These are phyloP conservation scores for Chrysochromulina parva DNA, from an alignment of 78 protist genomes.

Conservation along the genomic window DNA sequence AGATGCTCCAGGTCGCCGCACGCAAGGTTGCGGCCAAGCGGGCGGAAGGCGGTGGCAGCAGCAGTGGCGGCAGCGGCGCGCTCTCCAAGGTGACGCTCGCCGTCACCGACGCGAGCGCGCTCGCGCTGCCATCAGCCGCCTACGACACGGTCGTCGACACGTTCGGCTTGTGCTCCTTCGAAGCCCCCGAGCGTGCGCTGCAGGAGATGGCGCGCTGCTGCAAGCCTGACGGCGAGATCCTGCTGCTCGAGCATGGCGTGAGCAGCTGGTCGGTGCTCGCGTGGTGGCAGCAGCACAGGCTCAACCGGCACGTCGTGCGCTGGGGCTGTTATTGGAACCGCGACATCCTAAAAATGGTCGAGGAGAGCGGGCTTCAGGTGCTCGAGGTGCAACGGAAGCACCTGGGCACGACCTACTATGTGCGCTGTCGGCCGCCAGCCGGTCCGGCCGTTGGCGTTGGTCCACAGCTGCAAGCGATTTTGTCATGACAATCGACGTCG, in stretches of 20 bases:
- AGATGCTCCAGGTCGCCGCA: constrained; percentile 10
- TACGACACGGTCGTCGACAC: neutral
- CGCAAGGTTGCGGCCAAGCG: neutral
- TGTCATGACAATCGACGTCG: too few species aligned
- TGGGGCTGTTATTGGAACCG: constrained; percentile 19
- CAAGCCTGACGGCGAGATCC: neutral
- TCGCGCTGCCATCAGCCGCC: neutral
- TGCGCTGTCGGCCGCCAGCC: too few species aligned
- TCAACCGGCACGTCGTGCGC: neutral
- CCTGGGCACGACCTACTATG: neutral
- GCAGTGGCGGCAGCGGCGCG: too few species aligned
- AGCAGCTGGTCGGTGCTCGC: neutral
- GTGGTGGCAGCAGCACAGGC: neutral
- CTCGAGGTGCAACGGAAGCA: neutral
- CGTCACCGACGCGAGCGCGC: neutral
- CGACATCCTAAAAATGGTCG: neutral
- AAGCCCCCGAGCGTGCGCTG: neutral
- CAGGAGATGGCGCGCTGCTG: neutral
- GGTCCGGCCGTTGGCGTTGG: too few species aligned
- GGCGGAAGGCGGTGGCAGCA: too few species aligned
- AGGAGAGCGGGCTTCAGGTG: neutral
- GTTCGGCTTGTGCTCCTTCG: neutral
- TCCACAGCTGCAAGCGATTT: too few species aligned
- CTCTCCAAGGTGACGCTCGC: too few species aligned
- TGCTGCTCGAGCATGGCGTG: neutral